Evolutionary conservation across 192 early-diverging fungal genomes (phyloP), one percentile per base, ranked within the genome.

Genomic region (Entomortierella lignicola): DNA sequence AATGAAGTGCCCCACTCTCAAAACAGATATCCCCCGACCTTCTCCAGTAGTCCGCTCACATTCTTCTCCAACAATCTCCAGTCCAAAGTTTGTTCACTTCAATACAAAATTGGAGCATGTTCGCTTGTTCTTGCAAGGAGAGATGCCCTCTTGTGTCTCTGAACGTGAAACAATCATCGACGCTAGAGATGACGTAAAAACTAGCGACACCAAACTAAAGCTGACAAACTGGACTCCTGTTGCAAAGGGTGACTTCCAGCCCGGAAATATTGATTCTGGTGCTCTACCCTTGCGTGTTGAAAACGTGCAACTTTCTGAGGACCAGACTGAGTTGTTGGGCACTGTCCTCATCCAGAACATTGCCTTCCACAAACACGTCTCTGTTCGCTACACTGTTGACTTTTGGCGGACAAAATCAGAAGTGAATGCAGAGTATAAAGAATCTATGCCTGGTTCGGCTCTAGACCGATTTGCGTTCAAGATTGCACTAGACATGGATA

Each of bases 341-440:
- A 88, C 84, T 11, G 74, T 96, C 43, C 83, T 92, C 58, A 93
- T 96, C 8, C 89, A 91, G 55, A 98, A 98, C 81, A 68, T 97
- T 21, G 94, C 92, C 2, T 98, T 92, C 77, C 85, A 93, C 52
- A 98, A 98, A 81, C 27, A 65, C 1, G 93, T 98, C 25, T 64
- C 70, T n/a, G 88, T 96, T 61, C 86, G 95, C 12, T 93, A 93
- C 81, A 92, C 97, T 15, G 85, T 87, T 39, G 92, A 97, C 84
- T 86, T 84, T 55, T 98, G 97, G 97, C 84, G 85, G 52, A 86
- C 94, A 0, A 86, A 81, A 25, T 72, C 86, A 30, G 94, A 98
- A 74, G 71, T 85, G 8, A 32, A 29, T 4, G 97, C 94, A 18
- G 62, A 62, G 15, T 98, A 84, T 69, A 71, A 57, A 31, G 91